These are phyloP conservation scores for Cladosporium velox DNA, from an alignment of 2,329 filamentous ascomycete genomes.

Conservation along the genomic window DNA sequence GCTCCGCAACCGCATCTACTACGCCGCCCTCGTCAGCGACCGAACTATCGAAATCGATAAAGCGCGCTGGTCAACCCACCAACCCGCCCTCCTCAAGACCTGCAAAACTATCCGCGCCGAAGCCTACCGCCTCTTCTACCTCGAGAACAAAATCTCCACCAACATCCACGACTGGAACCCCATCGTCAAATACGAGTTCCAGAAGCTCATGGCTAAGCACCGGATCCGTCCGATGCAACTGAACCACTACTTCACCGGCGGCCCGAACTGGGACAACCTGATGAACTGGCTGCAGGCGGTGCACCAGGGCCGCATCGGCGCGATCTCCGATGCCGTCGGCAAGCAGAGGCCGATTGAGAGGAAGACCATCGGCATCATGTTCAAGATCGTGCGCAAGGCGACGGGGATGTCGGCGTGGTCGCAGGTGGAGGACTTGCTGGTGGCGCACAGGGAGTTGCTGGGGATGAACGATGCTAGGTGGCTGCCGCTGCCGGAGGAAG, in stretches of 20 bases:
- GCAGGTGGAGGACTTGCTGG: not conserved
- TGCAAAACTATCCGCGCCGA: not conserved
- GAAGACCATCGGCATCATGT: slow-evolving; percentile 10
- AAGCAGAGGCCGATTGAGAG: slow-evolving; percentile 2
- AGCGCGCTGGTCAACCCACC: not conserved
- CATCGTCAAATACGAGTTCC: not conserved
- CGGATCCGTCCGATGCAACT: not conserved
- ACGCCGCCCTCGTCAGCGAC: not conserved
- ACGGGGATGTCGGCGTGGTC: not conserved
- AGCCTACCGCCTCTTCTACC: slow-evolving; percentile 11
- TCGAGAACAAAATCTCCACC: slow-evolving; percentile 10
- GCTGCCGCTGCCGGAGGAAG: not conserved
- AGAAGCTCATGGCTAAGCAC: not conserved
- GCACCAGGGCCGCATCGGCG: not conserved
- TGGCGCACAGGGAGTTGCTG: not conserved
- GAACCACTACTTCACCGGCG: slow-evolving; percentile 8
- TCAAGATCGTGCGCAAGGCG: not conserved
- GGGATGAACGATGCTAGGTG: not conserved
- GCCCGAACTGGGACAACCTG: not conserved
- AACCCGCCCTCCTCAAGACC: slow-evolving; percentile 9
- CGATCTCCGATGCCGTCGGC: not conserved
- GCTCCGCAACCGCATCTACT: slow-evolving; percentile 17
- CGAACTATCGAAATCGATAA: not conserved
- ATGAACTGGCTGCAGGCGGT: slow-evolving; percentile 2
- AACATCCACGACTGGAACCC: slow-evolving; percentile 9